Evolutionary conservation across 768 basidiomycete species (phyloP).

Genomic region (Lentinula lateritia): DNA sequence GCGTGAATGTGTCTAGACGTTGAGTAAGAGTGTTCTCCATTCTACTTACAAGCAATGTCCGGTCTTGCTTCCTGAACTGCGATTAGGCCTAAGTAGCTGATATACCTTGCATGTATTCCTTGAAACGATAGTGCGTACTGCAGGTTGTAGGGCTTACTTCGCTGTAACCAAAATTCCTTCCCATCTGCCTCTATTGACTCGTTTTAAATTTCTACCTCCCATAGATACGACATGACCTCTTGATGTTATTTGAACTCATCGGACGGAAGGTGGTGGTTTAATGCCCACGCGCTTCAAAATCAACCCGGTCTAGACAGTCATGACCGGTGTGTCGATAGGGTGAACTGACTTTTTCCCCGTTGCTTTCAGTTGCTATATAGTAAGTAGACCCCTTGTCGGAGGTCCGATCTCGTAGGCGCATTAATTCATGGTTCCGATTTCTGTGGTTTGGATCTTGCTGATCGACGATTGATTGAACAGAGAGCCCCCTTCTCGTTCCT

Average conservation of each 20-base stretch:
- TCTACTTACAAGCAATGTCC: too few relatives aligned
- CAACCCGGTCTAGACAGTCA: slow-evolving; percentile 51
- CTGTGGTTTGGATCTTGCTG: slow-evolving; percentile 46
- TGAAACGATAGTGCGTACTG: slow-evolving; percentile 57
- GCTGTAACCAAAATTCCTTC: slow-evolving; percentile 28
- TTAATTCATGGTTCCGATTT: slow-evolving; percentile 49
- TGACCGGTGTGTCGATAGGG: slow-evolving; percentile 55
- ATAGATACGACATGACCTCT: slow-evolving; percentile 53
- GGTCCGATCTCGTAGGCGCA: slow-evolving; percentile 42
- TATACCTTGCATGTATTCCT: slow-evolving; percentile 53
- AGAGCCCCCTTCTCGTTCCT: slow-evolving; percentile 18
- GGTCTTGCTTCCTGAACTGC: slow-evolving; percentile 11
- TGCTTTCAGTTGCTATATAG: not conserved
- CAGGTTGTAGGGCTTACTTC: slow-evolving; percentile 61
- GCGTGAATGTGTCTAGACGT: too few relatives aligned
- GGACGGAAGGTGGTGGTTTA: slow-evolving; percentile 4
- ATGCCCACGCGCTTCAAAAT: slow-evolving; percentile 40
- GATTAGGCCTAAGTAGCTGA: slow-evolving; percentile 47
- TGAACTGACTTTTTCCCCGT: slow-evolving; percentile 16
- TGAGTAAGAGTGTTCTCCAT: too few relatives aligned
- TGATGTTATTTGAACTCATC: slow-evolving; percentile 1
- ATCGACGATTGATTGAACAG: slow-evolving; percentile 49
- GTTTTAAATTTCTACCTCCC: not conserved
- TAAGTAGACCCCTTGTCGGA: slow-evolving; percentile 42
- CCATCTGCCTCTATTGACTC: not conserved